Conservation (phyloP, 495 filamentous ascomycete genomes). For the Hypoxylon lenormandii region DNA sequence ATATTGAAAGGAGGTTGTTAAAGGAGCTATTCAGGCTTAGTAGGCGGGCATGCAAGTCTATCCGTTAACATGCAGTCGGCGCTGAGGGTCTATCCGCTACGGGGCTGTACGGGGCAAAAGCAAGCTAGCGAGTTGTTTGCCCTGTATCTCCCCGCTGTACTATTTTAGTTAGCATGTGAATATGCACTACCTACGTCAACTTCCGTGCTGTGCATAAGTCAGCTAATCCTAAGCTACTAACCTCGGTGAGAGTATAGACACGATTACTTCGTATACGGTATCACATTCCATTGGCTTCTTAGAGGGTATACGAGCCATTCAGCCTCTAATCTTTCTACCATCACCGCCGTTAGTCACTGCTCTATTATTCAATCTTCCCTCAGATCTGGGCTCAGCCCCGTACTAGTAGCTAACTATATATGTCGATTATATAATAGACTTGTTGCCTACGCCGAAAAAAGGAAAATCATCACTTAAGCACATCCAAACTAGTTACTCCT, state of each 20-base stretch:
- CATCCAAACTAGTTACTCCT: too few species aligned
- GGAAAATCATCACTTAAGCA: too few species aligned
- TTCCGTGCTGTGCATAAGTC: neutral
- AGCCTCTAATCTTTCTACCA: neutral
- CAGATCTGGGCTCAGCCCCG: too few species aligned
- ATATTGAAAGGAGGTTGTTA: neutral
- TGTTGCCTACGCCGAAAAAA: too few species aligned
- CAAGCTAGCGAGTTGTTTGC: neutral
- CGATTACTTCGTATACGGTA: too few species aligned
- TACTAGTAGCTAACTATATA: too few species aligned
- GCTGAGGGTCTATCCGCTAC: conserved; percentile 20
- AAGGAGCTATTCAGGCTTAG: neutral
- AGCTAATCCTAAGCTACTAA: conserved; percentile 5
- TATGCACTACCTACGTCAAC: conserved; percentile 1
- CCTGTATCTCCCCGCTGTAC: neutral
- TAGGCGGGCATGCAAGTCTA: conserved; percentile 10
- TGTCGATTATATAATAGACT: too few species aligned
- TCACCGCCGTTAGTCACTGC: neutral
- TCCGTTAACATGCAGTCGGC: conserved; percentile 8
- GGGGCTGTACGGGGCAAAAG: neutral
- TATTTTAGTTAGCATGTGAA: conserved; percentile 8
- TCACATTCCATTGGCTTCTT: conserved; percentile 6
- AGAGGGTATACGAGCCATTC: conserved; percentile 41
- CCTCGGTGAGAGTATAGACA: conserved; percentile 17
- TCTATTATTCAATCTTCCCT: too few species aligned